Percentiles rank a stretch among this genome's conserved stretches.
These are phyloP conservation scores for Amaranthus hypochondriacus DNA, from an alignment of 148 eudicot genomes.

Conservation along the genomic window DNA sequence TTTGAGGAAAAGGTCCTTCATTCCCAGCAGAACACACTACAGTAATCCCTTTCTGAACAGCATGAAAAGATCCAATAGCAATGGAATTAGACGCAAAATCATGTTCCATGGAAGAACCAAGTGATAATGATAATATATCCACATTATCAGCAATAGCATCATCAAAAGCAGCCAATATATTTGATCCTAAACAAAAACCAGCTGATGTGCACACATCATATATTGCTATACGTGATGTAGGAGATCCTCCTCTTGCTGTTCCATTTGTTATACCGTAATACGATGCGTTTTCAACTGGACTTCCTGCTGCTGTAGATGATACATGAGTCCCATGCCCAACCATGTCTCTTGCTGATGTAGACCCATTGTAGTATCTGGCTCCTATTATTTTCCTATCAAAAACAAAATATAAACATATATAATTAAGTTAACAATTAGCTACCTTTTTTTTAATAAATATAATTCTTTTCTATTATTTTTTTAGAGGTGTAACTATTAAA, in stretches of 20 bases:
- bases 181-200: constrained; percentile 48
- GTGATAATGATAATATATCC: constrained; percentile 51
- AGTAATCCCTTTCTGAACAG: constrained; percentile 57
- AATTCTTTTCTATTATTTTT: no score
- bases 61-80: constrained; percentile 72
- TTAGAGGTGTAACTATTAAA: no score
- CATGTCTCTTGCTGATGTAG: constrained; percentile 29
- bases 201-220: constrained; percentile 43
- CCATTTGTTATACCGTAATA: constrained; percentile 61
- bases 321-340: constrained; percentile 71
- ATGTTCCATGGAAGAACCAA: constrained; percentile 33
- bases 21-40: constrained; percentile 71
- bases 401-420: background rate
- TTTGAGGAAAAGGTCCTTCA: constrained; percentile 38
- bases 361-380: constrained; percentile 53
- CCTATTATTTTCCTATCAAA: constrained; percentile 56
- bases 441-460: no score
- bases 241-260: constrained; percentile 64
- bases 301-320: constrained; percentile 67
- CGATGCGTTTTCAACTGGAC: constrained; percentile 43
- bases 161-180: constrained; percentile 63
- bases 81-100: constrained; percentile 40
- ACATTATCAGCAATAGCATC: constrained; percentile 76
- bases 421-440: no score
- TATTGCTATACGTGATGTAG: constrained; percentile 57